Conservation (phyloP, 768 basidiomycete genomes). For the Bullera alba region DNA sequence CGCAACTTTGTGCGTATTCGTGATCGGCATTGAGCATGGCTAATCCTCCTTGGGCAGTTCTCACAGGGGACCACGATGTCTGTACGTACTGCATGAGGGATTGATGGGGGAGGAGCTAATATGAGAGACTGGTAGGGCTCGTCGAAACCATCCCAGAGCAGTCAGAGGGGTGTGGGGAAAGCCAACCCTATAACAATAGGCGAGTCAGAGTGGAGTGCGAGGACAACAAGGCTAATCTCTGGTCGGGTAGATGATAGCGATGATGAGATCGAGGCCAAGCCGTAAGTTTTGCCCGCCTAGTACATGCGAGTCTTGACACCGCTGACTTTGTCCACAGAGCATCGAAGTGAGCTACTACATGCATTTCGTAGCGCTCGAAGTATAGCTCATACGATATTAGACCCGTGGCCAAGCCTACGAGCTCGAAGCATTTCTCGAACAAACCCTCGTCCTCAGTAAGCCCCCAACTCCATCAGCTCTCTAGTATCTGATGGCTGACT, state of each 20-base stretch:
- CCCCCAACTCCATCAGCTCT: background rate
- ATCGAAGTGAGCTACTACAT: too few relatives aligned
- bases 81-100: too few relatives aligned
- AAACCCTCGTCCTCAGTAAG: slow-evolving; percentile 17
- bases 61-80: slow-evolving; percentile 9
- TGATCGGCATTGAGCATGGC: background rate
- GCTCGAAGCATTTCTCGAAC: slow-evolving; percentile 26
- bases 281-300: too few relatives aligned
- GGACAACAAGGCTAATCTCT: background rate
- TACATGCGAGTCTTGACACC: too few relatives aligned
- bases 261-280: background rate
- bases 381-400: too few relatives aligned
- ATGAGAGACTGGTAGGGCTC: too few relatives aligned
- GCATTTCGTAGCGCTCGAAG: too few relatives aligned
- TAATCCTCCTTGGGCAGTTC: slow-evolving; percentile 10
- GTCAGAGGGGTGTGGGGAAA: slow-evolving; percentile 17
- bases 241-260: slow-evolving; percentile 19
- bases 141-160: background rate
- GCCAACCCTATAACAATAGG: slow-evolving; percentile 37
- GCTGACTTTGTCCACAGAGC: too few relatives aligned
- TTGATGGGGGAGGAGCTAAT: too few relatives aligned
- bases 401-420: too few relatives aligned
- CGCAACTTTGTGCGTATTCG: slow-evolving; percentile 27
- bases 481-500: too few relatives aligned
- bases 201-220: background rate